Evolutionary conservation across 768 basidiomycete genomes (phyloP), one percentile per base, ranked within the genome.

Genomic region (Collybia mongolica): DNA sequence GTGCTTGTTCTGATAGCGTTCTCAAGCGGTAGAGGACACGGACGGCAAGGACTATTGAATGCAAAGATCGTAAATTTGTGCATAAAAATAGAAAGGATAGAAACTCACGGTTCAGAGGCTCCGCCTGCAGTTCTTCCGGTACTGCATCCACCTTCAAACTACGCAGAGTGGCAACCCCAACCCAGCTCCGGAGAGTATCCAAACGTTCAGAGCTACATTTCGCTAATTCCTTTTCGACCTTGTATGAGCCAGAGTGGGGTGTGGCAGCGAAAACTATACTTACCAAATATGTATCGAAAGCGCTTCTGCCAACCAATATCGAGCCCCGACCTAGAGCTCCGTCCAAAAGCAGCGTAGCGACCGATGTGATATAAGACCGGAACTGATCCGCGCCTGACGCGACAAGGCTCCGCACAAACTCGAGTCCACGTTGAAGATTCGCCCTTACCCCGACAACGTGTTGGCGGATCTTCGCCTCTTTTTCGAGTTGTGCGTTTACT

Each of bases 11-110:
- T 0, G 91, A 84, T 3, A 95, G 72, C 51, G 80, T 87, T 17
- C 90, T 83, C 0, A 98, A 65, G 17, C 90, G 83, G 64, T 96
- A 89, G 1, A 99, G 73, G 1, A 98, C 84, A 22, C 97, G 89
- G 40, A 90, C 72, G 20, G 95, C 76, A 26, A 98, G 72, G 5
- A 75, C 94, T 94, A 50, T 19, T 38, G 26, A 32, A 37, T 32
- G 3, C 28, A 37, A 26, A 26, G 7, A 37, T 22, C n/a, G 22
- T 53, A 32, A 58, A 37, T 41, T 43, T 23, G 28, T 37, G 29
- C 22, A 2, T 17, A 26, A 15, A 19, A 36, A 14, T 22, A 40
- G 24, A 48, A 46, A 14, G 53, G 48, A 37, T 37, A 37, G 11
- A 43, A 11, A 65, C 80, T 55, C 56, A 86, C 86, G 64, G 52